A percentile compares a stretch with the other conserved stretches of the same genome.
Evolutionary conservation across 2,329 filamentous ascomycete species (phyloP).

Genomic region (Hirsutella thompsonii): DNA sequence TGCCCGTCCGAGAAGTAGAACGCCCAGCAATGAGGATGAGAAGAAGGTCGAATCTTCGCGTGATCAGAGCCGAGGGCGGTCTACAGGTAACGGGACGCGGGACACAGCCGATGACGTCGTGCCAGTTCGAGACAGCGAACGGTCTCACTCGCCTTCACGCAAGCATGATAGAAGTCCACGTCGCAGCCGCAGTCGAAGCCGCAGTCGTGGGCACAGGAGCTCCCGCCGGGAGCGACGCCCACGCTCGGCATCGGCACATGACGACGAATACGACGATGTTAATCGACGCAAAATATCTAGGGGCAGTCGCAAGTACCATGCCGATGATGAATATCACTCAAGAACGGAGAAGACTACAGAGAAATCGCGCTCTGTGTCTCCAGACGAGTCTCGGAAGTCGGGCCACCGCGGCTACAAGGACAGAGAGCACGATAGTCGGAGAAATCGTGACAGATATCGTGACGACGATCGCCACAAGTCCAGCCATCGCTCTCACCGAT

Average conservation of each 20-base stretch:
- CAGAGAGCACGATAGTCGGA: conserved; percentile 28
- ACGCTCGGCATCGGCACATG: conserved; percentile 37
- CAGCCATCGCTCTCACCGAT: conserved; percentile 23
- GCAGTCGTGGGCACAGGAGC: conserved; percentile 26
- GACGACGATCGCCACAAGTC: conserved; percentile 31
- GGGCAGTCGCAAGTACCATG: conserved; percentile 27
- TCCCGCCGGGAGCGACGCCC: conserved; percentile 38
- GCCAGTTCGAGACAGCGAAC: neutral
- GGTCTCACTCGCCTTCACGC: conserved; percentile 20
- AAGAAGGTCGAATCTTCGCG: conserved; percentile 18
- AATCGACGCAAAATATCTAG: conserved; percentile 38
- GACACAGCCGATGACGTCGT: neutral
- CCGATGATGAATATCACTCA: conserved; percentile 27
- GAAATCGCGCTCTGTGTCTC: conserved; percentile 53
- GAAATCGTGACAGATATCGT: conserved; percentile 30
- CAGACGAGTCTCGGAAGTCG: conserved; percentile 41
- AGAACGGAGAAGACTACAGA: conserved; percentile 32
- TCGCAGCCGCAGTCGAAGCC: conserved; percentile 20
- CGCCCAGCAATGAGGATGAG: conserved; percentile 24
- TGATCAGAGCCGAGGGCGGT: conserved; percentile 22
- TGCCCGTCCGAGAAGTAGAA: conserved; percentile 34
- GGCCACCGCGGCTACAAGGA: conserved; percentile 50
- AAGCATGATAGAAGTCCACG: conserved; percentile 10
- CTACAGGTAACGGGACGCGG: conserved; percentile 5
- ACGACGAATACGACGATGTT: conserved; percentile 31